Conservation (phyloP, 2,329 filamentous ascomycete species). For the Clonostachys byssicola region DNA sequence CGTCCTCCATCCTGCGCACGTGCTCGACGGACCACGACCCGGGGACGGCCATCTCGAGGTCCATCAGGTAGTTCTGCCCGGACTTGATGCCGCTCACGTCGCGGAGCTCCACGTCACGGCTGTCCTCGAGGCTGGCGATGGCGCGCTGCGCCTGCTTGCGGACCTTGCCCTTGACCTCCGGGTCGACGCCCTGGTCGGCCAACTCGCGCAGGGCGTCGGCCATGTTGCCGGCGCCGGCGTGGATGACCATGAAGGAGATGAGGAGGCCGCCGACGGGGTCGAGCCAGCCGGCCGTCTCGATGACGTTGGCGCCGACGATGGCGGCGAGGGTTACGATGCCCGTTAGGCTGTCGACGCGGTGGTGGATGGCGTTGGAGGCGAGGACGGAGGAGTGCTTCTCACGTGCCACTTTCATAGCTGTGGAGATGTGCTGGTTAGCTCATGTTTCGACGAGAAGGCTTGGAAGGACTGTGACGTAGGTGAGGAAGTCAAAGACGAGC, state of each 20-base stretch:
- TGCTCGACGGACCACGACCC: constrained; percentile 71
- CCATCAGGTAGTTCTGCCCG: constrained; percentile 92
- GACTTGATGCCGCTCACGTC: constrained; percentile 89
- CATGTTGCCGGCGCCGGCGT: constrained; percentile 85
- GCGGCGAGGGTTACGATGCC: constrained; percentile 88
- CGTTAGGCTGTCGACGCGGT: constrained; percentile 92
- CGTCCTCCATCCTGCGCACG: constrained; percentile 66
- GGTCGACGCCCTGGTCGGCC: constrained; percentile 84
- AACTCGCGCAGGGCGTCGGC: constrained; percentile 78
- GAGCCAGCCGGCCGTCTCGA: constrained; percentile 83
- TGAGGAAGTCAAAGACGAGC: too few species aligned
- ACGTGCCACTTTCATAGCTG: constrained; percentile 91
- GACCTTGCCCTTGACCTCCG: constrained; percentile 73
- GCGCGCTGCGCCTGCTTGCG: constrained; percentile 59
- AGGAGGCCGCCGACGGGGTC: constrained; percentile 90
- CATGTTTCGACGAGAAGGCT: too few species aligned
- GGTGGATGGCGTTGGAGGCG: constrained; percentile 93
- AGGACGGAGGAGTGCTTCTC: constrained; percentile 95
- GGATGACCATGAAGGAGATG: constrained; percentile 90
- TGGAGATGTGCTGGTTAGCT: neutral
- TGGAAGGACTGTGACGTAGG: too few species aligned
- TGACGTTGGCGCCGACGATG: constrained; percentile 83
- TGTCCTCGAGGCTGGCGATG: constrained; percentile 47
- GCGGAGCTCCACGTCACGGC: constrained; percentile 63
- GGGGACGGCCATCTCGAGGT: constrained; percentile 81